These are phyloP conservation scores for Picea engelmannii DNA, from an alignment of 83 land plant species.

Conservation along the genomic window DNA sequence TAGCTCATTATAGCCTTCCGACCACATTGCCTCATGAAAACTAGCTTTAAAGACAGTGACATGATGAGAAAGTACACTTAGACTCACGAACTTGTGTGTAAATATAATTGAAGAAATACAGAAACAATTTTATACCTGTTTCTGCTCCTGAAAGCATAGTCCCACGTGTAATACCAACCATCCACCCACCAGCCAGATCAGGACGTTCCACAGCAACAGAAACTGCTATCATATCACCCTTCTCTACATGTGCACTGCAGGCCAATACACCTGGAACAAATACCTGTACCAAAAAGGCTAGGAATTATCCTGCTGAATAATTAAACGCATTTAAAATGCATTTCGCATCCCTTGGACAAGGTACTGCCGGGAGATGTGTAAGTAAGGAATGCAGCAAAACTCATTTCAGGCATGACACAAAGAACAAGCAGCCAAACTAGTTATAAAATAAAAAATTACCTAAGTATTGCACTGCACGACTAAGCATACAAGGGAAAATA, in stretches of 20 bases:
- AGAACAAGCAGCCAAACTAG: too few relatives aligned
- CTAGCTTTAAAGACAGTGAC: not conserved
- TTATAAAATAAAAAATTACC: too few relatives aligned
- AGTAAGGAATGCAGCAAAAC: not conserved
- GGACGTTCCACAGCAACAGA: constrained; percentile 86
- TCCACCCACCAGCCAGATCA: constrained; percentile 63
- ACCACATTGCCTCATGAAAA: not conserved
- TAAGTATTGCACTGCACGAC: too few relatives aligned
- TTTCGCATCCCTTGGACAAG: not conserved
- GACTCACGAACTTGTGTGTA: not conserved
- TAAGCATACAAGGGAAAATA: too few relatives aligned
- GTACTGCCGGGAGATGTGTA: not conserved
- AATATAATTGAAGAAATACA: not conserved
- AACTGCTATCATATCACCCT: constrained; percentile 86
- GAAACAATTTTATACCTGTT: constrained; percentile 34
- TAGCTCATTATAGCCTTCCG: not conserved
- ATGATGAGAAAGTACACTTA: not conserved
- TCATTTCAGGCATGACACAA: not conserved
- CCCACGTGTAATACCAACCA: constrained; percentile 82
- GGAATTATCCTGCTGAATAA: constrained; percentile 4
- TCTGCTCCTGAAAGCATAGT: constrained; percentile 57
- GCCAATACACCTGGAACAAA: constrained; percentile 98
- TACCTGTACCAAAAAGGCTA: constrained; percentile 43
- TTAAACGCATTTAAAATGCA: not conserved
- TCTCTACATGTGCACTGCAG: constrained; percentile 91